Conservation (phyloP, 306 rosid genomes). For the Quercus cerris region DNA sequence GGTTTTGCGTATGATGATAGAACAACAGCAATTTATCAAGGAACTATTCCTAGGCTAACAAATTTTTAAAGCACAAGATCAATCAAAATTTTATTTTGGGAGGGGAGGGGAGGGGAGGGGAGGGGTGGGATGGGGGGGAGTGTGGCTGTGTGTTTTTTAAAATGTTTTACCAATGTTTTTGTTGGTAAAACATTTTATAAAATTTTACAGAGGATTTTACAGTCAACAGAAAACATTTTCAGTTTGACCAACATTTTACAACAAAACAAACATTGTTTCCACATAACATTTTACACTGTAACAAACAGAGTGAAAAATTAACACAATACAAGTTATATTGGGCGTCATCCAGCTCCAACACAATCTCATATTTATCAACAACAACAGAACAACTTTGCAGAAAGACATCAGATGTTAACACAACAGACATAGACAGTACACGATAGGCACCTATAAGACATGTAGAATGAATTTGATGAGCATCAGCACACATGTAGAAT, state of each 20-base stretch:
- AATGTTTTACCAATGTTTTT: too few species aligned
- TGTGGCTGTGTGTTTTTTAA: too few species aligned
- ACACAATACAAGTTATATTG: neutral
- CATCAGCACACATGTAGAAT: too few species aligned
- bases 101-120: neutral
- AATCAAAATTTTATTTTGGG: neutral
- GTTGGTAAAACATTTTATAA: too few species aligned
- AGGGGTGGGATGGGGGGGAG: neutral
- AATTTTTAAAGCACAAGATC: neutral
- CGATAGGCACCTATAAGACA: too few species aligned
- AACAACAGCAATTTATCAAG: neutral
- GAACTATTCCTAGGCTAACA: neutral
- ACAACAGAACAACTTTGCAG: neutral
- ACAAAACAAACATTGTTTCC: too few species aligned
- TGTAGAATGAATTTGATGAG: too few species aligned
- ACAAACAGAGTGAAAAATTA: neutral
- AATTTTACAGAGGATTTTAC: too few species aligned
- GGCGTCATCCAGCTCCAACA: neutral
- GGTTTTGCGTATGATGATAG: neutral
- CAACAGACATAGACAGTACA: neutral
- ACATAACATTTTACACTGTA: too few species aligned
- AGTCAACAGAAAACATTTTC: too few species aligned
- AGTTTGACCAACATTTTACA: too few species aligned
- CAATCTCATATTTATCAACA: neutral
- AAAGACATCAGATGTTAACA: neutral